Evolutionary conservation across 495 filamentous ascomycete genomes (phyloP).

Genomic region (Tetracladium marchalianum): DNA sequence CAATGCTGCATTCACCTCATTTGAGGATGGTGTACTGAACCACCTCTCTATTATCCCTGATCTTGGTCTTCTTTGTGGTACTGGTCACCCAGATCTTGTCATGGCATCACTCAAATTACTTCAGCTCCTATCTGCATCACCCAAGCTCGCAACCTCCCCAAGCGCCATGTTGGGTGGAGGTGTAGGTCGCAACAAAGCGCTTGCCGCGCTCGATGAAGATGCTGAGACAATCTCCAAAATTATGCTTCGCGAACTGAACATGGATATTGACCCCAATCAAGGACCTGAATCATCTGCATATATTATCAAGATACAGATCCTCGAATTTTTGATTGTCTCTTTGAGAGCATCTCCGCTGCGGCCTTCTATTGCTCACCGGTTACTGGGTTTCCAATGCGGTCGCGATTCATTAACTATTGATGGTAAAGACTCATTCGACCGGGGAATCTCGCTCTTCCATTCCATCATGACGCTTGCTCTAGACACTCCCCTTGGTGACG

Average conservation of each 20-base stretch:
- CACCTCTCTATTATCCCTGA: conserved; percentile 66
- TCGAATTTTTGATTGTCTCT: conserved; percentile 74
- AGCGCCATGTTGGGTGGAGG: conserved; percentile 35
- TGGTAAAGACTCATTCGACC: conserved; percentile 51
- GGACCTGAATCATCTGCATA: conserved; percentile 56
- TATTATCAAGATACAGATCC: conserved; percentile 63
- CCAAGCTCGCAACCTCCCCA: conserved; percentile 54
- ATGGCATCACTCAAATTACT: conserved; percentile 68
- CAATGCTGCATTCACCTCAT: conserved; percentile 66
- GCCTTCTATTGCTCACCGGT: conserved; percentile 78
- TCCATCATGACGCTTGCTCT: conserved; percentile 58
- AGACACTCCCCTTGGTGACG: conserved; percentile 51
- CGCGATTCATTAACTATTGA: conserved; percentile 54
- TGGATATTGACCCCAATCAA: conserved; percentile 51
- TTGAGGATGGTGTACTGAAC: conserved; percentile 85
- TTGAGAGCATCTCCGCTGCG: conserved; percentile 56
- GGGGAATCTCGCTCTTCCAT: conserved; percentile 71
- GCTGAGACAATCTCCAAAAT: conserved; percentile 57
- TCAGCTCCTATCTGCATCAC: conserved; percentile 74
- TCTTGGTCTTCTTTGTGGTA: conserved; percentile 73
- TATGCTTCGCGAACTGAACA: conserved; percentile 53
- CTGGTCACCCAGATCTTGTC: conserved; percentile 65
- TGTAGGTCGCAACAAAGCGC: conserved; percentile 63
- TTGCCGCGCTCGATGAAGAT: conserved; percentile 67
- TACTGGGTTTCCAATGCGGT: conserved; percentile 78